Base-by-base conservation (phyloP, 805 yeast genomes). In the Osmozyma mogii region DNA sequence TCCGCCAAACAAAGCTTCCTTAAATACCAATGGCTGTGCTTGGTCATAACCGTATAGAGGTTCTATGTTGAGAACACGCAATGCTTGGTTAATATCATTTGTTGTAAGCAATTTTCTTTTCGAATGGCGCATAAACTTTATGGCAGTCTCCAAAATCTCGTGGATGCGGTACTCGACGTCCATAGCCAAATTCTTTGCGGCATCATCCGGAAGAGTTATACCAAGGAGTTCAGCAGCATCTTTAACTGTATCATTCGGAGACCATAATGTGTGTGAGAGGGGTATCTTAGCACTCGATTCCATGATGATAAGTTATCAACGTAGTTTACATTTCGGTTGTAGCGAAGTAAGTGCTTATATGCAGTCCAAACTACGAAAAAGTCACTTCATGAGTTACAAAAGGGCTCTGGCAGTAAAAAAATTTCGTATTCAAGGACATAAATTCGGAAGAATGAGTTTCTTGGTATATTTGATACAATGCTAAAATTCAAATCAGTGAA, bases 111-210 rank as follows among this genome's bases (percentile, higher is more conserved):
- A 71, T 36, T 82, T 80, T 27, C 97, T 65, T 54, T 88, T 89
- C 16, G 92, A 76, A 55, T 92, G 96, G 43, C 96, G 71, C 89
- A 89, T 92, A 56, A 89, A 89, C 54, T 92, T 92, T 32, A 82
- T 75, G 13, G 98, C 97, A 41, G 92, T 95, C 53, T 92, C 98
- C 36, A 94, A 63, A 22, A 92, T 83, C 58, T 92, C 97, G 53
- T 89, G 89, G 41, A 92, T 84, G 38, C 98, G 72, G 54, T 94
- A 92, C 59, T 92, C 99, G n/a, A 92, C 94, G 52, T 92, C 99
- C 98, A 92, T 92, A 5, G 99, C 97, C 37, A 92, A 62, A 38
- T 92, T 84, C 49, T 85, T 84, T 27, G 96, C 82, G 2, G 89
- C 95, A 36, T 94, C 98, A 31, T 89, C 97, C 18, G 84, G 83